A percentile compares a stretch with the other conserved stretches of the same genome.
These are phyloP conservation scores for Ganoderma multipileum DNA, from an alignment of 1,284 basidiomycete species.

Conservation along the genomic window DNA sequence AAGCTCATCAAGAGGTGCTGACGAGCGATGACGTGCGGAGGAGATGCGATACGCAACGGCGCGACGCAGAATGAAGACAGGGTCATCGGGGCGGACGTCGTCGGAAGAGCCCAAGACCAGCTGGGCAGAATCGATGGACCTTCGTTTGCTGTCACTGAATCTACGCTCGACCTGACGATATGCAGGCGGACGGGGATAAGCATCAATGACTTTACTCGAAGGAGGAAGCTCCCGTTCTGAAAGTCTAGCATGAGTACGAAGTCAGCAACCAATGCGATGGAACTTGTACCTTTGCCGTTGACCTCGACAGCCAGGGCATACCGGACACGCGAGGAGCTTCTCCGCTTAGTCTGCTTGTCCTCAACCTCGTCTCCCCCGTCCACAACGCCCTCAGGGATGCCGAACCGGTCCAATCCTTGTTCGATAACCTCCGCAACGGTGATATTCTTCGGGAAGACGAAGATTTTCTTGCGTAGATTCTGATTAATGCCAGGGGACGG, in stretches of 20 bases:
- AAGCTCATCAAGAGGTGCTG: constrained; percentile 78
- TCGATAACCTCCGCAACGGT: constrained; percentile 98
- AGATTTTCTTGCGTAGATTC: constrained; percentile 73
- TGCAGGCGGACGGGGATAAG: constrained; percentile 79
- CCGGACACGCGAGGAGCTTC: constrained; percentile 79
- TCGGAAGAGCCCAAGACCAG: constrained; percentile 73
- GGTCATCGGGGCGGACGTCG: constrained; percentile 85
- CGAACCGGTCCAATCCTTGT: constrained; percentile 89
- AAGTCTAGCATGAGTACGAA: background rate
- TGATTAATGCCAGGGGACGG: constrained; percentile 62
- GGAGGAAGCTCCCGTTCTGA: constrained; percentile 80
- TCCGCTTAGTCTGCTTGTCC: constrained; percentile 84
- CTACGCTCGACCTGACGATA: constrained; percentile 70
- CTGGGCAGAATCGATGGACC: constrained; percentile 84
- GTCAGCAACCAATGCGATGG: too few relatives aligned
- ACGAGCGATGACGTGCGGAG: constrained; percentile 68
- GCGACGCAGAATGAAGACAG: constrained; percentile 87
- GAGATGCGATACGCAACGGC: constrained; percentile 75
- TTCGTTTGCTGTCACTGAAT: constrained; percentile 73
- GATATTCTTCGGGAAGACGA: constrained; percentile 91
- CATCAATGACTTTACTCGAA: constrained; percentile 84
- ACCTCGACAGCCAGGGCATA: constrained; percentile 76
- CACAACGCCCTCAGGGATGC: constrained; percentile 93
- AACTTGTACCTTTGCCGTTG: constrained; percentile 63
- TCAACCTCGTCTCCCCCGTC: constrained; percentile 98